Conservation (phyloP, 2,329 filamentous ascomycete genomes). For the Fusarium veterinarium region DNA sequence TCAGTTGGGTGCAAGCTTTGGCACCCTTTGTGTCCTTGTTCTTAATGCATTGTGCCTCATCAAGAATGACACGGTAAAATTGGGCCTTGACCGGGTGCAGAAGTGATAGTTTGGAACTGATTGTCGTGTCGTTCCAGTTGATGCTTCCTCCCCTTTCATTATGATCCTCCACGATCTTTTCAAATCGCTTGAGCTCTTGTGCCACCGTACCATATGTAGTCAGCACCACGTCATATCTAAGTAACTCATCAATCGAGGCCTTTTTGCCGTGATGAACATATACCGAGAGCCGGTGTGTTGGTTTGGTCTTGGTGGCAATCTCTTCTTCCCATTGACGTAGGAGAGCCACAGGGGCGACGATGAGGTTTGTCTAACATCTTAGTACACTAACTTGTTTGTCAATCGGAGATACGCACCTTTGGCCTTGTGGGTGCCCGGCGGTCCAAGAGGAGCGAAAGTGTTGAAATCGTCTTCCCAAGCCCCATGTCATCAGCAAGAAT, state of each 20-base stretch:
- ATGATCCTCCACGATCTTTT: constrained; percentile 60
- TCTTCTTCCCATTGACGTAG: constrained; percentile 88
- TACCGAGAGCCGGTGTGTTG: constrained; percentile 68
- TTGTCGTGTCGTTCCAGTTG: constrained; percentile 52
- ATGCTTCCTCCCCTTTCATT: constrained; percentile 52
- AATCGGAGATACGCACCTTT: constrained; percentile 44
- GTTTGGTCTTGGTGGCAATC: constrained; percentile 75
- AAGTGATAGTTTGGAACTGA: constrained; percentile 61
- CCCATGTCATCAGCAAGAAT: constrained; percentile 96
- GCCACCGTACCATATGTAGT: constrained; percentile 86
- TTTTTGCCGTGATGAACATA: constrained; percentile 79
- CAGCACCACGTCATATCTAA: constrained; percentile 80
- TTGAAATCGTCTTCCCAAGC: constrained; percentile 88
- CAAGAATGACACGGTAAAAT: constrained; percentile 85
- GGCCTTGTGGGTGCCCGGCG: constrained; percentile 65
- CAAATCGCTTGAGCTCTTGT: constrained; percentile 71
- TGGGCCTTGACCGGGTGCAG: constrained; percentile 69
- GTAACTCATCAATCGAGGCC: constrained; percentile 68
- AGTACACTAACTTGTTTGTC: constrained; percentile 20
- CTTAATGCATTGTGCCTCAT: constrained; percentile 87
- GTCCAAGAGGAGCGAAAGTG: constrained; percentile 79
- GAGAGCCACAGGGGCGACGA: constrained; percentile 82
- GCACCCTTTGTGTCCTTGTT: constrained; percentile 80
- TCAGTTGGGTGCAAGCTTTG: constrained; percentile 73
- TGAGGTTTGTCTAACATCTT: constrained; percentile 76